Evolutionary conservation across 352 stramenopile species (phyloP), one percentile per base, ranked within the genome.

Genomic region (Globisporangium barbulae): DNA sequence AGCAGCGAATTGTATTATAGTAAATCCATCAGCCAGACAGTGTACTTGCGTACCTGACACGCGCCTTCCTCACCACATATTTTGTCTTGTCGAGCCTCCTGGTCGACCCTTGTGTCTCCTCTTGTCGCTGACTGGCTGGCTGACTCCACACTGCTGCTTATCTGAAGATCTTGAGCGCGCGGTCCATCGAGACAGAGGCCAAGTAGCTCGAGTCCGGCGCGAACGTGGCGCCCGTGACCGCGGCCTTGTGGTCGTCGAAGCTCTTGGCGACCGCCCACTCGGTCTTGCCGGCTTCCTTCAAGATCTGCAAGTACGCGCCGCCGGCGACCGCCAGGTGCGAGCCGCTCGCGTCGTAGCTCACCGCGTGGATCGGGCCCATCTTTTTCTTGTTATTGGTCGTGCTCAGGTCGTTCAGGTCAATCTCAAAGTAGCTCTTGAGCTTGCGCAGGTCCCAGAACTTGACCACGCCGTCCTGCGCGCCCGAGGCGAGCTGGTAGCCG

Each of bases 391-490:
- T 17, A 12, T 12, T 45, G 33, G 33, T 39, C 15, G 12, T n/a
- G 17, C 58, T 64, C 17, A 68, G 22, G 35, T 66, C 53, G 42
- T 70, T 83, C 37, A 90, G 52, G 44, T 90, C 74, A 44, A 93
- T 31, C 61, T 88, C 76, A 31, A 75, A 78, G 53, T 96, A 83
- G 65, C 75, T 93, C 64, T 88, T 88, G 44, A 91, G 81, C 72
- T 96, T 97, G 55, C 94, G 89, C 64, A 99, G 73, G 72, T 99
- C 97, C 94, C 93, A 98, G 25, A 99, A 75, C 61, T 85, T 81
- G 45, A 98, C 80, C 22, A 85, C 62, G 10, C 90, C 93, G 39
- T 96, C 88, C 30, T 81, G 70, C 28, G 78, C 80, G 19, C 82
- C 88, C 15, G 89, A 92, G 1, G 90, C 94, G 35, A 99, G 71